Base-by-base conservation (phyloP, 805 yeast species). In the Saccharomycopsis guyanensis region DNA sequence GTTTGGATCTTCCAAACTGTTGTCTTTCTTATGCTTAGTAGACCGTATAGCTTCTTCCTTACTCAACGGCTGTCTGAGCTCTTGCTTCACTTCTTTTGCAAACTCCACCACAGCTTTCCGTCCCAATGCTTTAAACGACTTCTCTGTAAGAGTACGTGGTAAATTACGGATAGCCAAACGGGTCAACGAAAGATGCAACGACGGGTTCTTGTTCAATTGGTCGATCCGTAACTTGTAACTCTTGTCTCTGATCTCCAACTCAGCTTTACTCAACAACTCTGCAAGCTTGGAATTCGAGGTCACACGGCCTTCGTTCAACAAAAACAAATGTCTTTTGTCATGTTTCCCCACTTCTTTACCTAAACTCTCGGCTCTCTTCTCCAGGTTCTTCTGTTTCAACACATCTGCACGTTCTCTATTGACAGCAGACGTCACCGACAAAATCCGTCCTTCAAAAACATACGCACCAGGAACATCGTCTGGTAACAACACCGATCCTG, bases 71-170 rank as follows among this genome's bases (percentile, higher is more conserved):
- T 86, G 95, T 66, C 98, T 80, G 46, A 68, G 64, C 3, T 69
- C 80, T 35, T 77, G 74, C 56, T 75, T 82, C 4, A 86, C 96
- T 60, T 91, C 96, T 18, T 77, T 84, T 12, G 97, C 97, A 67
- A 91, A 93, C 57, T 83, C 83, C 19, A 93, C 96, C 49, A 93
- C 86, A 1, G 96, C 97, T 61, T 86, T 86, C 64, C 98, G 81
- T 34, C 94, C 97, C 42, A 93, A 70, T 1, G 94, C 95, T 60
- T 93, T 93, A 56, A 93, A 70, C 0, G 94, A 80, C 63, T 86
- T 87, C 51, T 82, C 86, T 50, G 78, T 83, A 93, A 93, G 80
- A 12, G 94, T 80, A 62, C 97, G 78, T 38, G 98, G 98, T 43
- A 93, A 66, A 61, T 93, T 93, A 66, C 98, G 77, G 49, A 93